A percentile compares a stretch with the other conserved stretches of the same genome.
Evolutionary conservation across 2,329 filamentous ascomycete genomes (phyloP).

Genomic region (Ambrosiella cleistominuta): DNA sequence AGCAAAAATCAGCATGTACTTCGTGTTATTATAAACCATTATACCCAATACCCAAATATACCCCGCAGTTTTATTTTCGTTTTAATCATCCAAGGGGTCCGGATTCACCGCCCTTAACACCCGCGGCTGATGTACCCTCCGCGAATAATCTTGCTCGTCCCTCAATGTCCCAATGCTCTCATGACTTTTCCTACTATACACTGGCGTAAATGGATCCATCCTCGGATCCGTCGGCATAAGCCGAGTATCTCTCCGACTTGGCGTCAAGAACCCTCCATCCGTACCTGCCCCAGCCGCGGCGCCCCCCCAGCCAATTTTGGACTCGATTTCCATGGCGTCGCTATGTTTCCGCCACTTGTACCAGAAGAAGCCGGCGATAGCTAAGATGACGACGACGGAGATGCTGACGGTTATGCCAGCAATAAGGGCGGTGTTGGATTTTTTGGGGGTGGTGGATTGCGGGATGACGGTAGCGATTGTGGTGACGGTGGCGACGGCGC

Average conservation of each 20-base stretch:
- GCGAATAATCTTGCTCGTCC: conserved; percentile 49
- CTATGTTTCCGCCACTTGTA: conserved; percentile 28
- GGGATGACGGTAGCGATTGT: conserved; percentile 26
- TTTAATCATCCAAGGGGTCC: conserved; percentile 26
- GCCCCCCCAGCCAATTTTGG: conserved; percentile 2
- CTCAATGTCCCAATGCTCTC: conserved; percentile 46
- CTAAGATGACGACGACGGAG: conserved; percentile 23
- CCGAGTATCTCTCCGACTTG: conserved; percentile 33
- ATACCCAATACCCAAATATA: not conserved
- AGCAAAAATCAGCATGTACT: not conserved
- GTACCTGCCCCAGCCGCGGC: not conserved
- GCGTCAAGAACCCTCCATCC: conserved; percentile 17
- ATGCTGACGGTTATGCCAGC: conserved; percentile 37
- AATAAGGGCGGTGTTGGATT: conserved; percentile 26
- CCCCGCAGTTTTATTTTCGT: not conserved
- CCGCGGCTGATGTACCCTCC: conserved; percentile 36
- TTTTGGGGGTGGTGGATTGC: conserved; percentile 14
- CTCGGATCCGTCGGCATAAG: conserved; percentile 44
- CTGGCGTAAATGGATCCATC: conserved; percentile 42
- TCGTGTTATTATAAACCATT: not conserved
- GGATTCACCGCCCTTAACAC: conserved; percentile 47
- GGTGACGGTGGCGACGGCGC: conserved; percentile 37
- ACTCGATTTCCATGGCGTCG: conserved; percentile 8
- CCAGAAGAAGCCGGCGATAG: conserved; percentile 19
- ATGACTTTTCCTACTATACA: conserved; percentile 39